A percentile compares a stretch with the other conserved stretches of the same genome.
Conservation (phyloP, 129 eudicot genomes). For the Pseudognaphalium luteoalbum region DNA sequence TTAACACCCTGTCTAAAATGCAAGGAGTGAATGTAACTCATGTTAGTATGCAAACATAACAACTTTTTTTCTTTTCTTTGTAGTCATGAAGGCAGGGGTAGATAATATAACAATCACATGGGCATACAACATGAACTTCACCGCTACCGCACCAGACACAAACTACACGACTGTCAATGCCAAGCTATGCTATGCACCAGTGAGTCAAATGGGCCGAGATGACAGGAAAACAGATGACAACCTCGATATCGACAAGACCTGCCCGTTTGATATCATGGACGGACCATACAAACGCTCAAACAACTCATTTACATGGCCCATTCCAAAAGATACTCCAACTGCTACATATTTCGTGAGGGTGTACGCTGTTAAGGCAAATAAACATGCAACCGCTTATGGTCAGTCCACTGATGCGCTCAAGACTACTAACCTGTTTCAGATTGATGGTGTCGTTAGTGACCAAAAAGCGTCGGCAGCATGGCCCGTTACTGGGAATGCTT, state of each 20-base stretch:
- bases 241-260: slow-evolving; percentile 51
- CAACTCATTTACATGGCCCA: slow-evolving; percentile 37
- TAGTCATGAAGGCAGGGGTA: slow-evolving; percentile 40
- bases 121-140: slow-evolving; percentile 40
- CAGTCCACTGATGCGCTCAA: slow-evolving; percentile 37
- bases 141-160: slow-evolving; percentile 26
- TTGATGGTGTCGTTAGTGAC: slow-evolving; percentile 42
- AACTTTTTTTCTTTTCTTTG: not conserved
- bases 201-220: slow-evolving; percentile 56
- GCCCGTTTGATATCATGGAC: slow-evolving; percentile 43
- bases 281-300: slow-evolving; percentile 40
- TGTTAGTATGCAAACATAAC: not conserved
- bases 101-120: slow-evolving; percentile 51
- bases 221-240: slow-evolving; percentile 56
- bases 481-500: slow-evolving; percentile 1
- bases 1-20: not conserved
- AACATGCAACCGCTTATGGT: slow-evolving; percentile 46
- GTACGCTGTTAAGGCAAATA: slow-evolving; percentile 34
- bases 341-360: slow-evolving; percentile 61
- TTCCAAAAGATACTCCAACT: slow-evolving; percentile 38
- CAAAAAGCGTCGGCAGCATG: slow-evolving; percentile 30
- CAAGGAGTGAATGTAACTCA: not conserved
- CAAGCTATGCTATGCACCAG: slow-evolving; percentile 56
- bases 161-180: slow-evolving; percentile 48
- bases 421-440: slow-evolving; percentile 34